A percentile compares a stretch with the other conserved stretches of the same genome.
These are phyloP conservation scores for Pseudoscleropodium purum DNA, from an alignment of 225 moss, liverwort and hornwort genomes.

Conservation along the genomic window DNA sequence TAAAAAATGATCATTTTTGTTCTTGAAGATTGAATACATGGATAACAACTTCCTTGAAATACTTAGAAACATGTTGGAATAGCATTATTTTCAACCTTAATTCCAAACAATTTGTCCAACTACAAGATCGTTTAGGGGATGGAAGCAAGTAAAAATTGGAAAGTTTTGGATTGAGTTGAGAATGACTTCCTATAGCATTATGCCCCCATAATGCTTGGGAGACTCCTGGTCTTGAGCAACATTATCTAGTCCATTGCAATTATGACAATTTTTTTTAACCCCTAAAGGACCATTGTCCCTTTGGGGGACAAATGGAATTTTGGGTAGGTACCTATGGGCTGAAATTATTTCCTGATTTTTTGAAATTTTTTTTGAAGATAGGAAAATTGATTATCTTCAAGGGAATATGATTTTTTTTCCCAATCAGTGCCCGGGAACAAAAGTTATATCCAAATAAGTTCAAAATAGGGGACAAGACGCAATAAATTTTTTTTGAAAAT, in stretches of 20 bases:
- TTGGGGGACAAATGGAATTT: too few relatives aligned
- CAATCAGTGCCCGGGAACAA: too few relatives aligned
- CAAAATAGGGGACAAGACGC: too few relatives aligned
- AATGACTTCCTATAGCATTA: neutral
- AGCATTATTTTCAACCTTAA: neutral
- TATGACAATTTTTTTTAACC: neutral
- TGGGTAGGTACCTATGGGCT: too few relatives aligned
- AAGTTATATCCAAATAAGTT: too few relatives aligned
- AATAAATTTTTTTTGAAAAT: too few relatives aligned
- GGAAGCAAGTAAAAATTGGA: neutral
- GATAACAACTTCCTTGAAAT: neutral
- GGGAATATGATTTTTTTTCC: too few relatives aligned
- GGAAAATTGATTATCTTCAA: too few relatives aligned
- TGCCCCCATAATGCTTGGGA: neutral
- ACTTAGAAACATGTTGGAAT: neutral
- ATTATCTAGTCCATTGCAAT: neutral
- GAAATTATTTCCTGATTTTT: too few relatives aligned
- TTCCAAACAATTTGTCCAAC: neutral
- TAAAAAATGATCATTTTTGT: neutral
- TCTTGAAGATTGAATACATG: neutral
- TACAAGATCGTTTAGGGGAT: accelerated
- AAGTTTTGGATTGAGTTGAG: neutral
- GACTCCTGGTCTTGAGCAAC: neutral
- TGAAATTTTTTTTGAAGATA: too few relatives aligned
- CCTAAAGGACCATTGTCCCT: too few relatives aligned